Conservation (phyloP, 2,329 filamentous ascomycete species). For the Didymella segeticola region DNA sequence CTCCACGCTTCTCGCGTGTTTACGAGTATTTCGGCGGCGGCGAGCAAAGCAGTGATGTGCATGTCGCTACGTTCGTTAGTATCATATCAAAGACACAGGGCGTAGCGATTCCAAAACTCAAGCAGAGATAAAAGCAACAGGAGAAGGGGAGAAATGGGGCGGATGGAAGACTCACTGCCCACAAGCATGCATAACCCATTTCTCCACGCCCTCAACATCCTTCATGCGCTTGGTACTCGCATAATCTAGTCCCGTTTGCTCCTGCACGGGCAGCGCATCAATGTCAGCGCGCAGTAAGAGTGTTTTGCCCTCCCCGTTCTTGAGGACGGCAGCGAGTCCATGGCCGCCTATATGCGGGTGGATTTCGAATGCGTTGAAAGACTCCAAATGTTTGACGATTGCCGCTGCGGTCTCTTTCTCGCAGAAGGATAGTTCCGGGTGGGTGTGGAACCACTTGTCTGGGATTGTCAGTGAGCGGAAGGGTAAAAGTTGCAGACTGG, state of each 20-base stretch:
- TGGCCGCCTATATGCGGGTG: constrained; percentile 63
- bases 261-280: constrained; percentile 65
- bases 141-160: too few species aligned
- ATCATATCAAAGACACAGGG: not conserved
- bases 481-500: too few species aligned
- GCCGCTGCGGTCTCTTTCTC: constrained; percentile 42
- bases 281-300: constrained; percentile 68
- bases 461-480: not conserved
- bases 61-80: constrained; percentile 52
- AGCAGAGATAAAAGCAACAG: not conserved
- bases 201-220: constrained; percentile 56
- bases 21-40: constrained; percentile 60
- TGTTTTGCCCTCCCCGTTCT: constrained; percentile 62
- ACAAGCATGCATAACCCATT: constrained; percentile 72
- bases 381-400: constrained; percentile 37
- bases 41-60: constrained; percentile 67
- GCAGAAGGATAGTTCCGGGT: constrained; percentile 48
- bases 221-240: constrained; percentile 57
- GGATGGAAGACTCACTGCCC: constrained; percentile 52
- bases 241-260: constrained; percentile 63
- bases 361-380: constrained; percentile 52
- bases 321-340: constrained; percentile 63
- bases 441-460: constrained; percentile 46
- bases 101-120: not conserved
- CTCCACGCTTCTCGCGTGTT: constrained; percentile 58